Base-by-base conservation (phyloP, 805 yeast species). In the Wickerhamiella allomyrinae region DNA sequence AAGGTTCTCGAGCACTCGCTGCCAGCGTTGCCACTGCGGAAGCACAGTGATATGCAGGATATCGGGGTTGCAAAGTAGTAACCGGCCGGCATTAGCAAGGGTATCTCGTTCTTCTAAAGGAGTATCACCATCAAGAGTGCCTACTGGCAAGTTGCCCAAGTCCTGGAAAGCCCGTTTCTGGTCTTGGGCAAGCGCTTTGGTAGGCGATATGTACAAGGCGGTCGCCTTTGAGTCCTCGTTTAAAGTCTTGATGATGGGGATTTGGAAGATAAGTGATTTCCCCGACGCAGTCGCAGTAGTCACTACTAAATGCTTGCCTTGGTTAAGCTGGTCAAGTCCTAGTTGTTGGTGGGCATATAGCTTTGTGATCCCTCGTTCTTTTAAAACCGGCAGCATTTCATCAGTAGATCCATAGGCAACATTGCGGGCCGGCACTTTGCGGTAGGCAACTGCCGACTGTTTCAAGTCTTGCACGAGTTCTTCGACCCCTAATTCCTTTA, bases 211-310 rank as follows among this genome's bases (percentile, higher is more conserved):
- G 52, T 81, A 86, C 66, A 93, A 67, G 8, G 95, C 81, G 0
- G 94, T 82, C 1, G 54, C 50, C n/a, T 62, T 63, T 9, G 63
- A 62, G 34, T 57, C 66, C 8, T 56, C 52, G 35, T 71, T 67
- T 40, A 69, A 60, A n/a, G 27, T 33, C 11, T 46, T 22, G 39
- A 87, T 57, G 2, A 89, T 82, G 0, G 97, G 94, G 2, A 86
- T 60, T 58, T 91, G 98, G 54, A 87, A 91, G 22, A 91, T 82
- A 46, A 91, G 65, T 0, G 97, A 87, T 54, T 91, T 91, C 38
- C 99, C 99, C 0, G 96, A 86, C 0, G 96, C 85, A 0, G 99
- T 91, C 0, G 96, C 76, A 0, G 98, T 91, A n/a, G 94, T 78
- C 2, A 87, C 77, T 34, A 91, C 82, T 4, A 86, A 85, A 59